Base-by-base conservation (phyloP, 1,284 basidiomycete genomes). In the Puccinia novopanici region DNA sequence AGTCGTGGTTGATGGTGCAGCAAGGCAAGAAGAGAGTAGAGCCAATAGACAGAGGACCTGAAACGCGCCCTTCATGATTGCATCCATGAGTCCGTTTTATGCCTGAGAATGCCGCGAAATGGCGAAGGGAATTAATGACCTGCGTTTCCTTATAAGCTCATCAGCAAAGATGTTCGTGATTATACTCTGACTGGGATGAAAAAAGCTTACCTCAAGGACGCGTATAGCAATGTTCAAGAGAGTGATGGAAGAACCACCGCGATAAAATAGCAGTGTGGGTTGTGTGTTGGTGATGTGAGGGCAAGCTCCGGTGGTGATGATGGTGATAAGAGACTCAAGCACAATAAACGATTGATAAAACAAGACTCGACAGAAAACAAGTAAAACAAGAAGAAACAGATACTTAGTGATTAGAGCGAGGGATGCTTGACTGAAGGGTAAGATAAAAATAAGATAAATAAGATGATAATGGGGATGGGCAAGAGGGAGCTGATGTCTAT, bases 401-500 rank as follows among this genome's bases (percentile, higher is more conserved):
- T 68, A 68, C 67, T 68, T 27, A 68, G 27, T 50, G 67, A 68
- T n/a, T n/a, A n/a, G n/a, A n/a, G n/a, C n/a, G n/a, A n/a, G n/a
- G n/a, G n/a, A n/a, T n/a, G n/a, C n/a, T n/a, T n/a, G n/a, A n/a
- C n/a, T n/a, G n/a, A n/a, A n/a, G n/a, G n/a, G n/a, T n/a, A n/a
- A n/a, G n/a, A n/a, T n/a, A n/a, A n/a, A n/a, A n/a, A n/a, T n/a
- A 68, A 34, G 24, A 40, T 63, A 63, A 63, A 22, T 27, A 34
- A 24, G 59, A 15, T 63, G 34, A 63, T 63, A n/a, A 40, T 63
- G 17, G 15, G 34, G 59, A 40, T 63, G 59, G 59, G 59, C 59
- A 34, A 40, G 40, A 40, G 6, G 27, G 15, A 63, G 19, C 3
- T 63, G 24, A 68, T 68, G 42, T 13, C 34, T n/a, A 40, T 48